Evolutionary conservation across 2,329 filamentous ascomycete genomes (phyloP), one percentile per base, ranked within the genome.

Genomic region (Neonectria punicea): DNA sequence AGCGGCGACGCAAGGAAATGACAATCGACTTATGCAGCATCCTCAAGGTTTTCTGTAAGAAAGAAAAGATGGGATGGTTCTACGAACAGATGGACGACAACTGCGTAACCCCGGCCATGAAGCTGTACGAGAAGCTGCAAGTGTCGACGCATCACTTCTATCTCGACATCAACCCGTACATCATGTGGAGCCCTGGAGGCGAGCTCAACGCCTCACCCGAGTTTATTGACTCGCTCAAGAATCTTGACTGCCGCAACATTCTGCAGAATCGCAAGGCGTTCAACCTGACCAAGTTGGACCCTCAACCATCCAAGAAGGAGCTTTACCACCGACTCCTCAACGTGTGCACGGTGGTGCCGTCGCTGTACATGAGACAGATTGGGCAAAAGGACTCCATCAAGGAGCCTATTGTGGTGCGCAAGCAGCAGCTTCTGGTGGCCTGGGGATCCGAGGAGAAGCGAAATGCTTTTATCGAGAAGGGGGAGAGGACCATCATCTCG

Each of bases 121-220:
- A 56, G 11, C 72, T 82, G 2, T 77, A 81, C 34, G 79, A 82
- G 66, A 80, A 80, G 67, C 68, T 82, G 28, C 71, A 78, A 22
- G 75, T 78, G 9, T 80, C 80, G 28, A 80, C 78, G 0, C 74
- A 80, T 55, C 74, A 79, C 46, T 82, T 80, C 63, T 78, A 79
- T 47, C 74, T 80, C 13, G 76, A 78, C 50, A 72, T 78, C 44
- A 75, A 79, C 60, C 67, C 74, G 0, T 78, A 75, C 62, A 71
- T 78, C 20, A 44, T 71, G 7, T 75, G 74, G 66, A 68, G 68
- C 4, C 32, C 62, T 0, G 67, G 68, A 7, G 68, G 73, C 14
- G 69, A 70, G 9, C 65, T 78, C 49, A 68, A 67, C 32, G 70
- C 61, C 36, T 78, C 73, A 7, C 69, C 73, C 4, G 75, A 77